These are phyloP conservation scores for Cyberlindnera maclurae DNA, from an alignment of 805 yeast species.

Conservation along the genomic window DNA sequence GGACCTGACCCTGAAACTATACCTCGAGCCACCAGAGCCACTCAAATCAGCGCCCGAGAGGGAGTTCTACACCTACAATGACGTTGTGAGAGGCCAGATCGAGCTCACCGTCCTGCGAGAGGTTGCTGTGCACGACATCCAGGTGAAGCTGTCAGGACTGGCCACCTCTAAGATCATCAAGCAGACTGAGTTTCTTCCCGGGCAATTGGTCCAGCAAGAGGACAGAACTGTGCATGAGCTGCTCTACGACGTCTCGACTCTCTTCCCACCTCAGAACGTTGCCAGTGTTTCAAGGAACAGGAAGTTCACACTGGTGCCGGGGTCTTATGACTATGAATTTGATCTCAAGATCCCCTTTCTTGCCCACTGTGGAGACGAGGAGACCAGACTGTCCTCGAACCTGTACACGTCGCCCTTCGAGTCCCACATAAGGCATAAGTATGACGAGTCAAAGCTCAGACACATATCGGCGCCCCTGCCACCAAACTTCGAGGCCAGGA, in stretches of 20 bases:
- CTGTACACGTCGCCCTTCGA: slow-evolving; percentile 11
- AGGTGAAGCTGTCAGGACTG: slow-evolving; percentile 47
- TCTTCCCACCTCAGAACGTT: slow-evolving; percentile 46
- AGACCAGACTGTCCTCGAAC: slow-evolving; percentile 11
- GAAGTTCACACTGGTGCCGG: slow-evolving; percentile 29
- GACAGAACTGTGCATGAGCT: slow-evolving; percentile 30
- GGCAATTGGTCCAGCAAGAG: slow-evolving; percentile 4
- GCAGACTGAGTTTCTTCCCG: slow-evolving; percentile 3
- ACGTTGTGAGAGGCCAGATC: slow-evolving; percentile 13
- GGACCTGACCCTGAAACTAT: too few relatives aligned
- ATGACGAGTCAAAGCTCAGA: slow-evolving; percentile 1
- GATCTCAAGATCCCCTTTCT: slow-evolving; percentile 14
- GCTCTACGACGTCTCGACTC: slow-evolving; percentile 40
- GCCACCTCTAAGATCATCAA: slow-evolving; percentile 32
- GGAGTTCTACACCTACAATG: slow-evolving; percentile 10
- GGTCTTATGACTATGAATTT: slow-evolving; percentile 44
- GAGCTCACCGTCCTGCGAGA: slow-evolving; percentile 22
- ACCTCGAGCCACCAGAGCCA: background rate
- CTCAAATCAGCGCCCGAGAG: background rate
- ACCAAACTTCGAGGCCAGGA: background rate
- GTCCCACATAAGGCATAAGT: background rate
- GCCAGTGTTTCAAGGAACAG: slow-evolving; percentile 35
- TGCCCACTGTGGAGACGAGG: slow-evolving; percentile 26
- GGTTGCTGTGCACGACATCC: slow-evolving; percentile 38
- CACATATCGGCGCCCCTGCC: background rate